Evolutionary conservation across 768 basidiomycete species (phyloP).

Genomic region (button mushroom (Agaricus bisporus)): DNA sequence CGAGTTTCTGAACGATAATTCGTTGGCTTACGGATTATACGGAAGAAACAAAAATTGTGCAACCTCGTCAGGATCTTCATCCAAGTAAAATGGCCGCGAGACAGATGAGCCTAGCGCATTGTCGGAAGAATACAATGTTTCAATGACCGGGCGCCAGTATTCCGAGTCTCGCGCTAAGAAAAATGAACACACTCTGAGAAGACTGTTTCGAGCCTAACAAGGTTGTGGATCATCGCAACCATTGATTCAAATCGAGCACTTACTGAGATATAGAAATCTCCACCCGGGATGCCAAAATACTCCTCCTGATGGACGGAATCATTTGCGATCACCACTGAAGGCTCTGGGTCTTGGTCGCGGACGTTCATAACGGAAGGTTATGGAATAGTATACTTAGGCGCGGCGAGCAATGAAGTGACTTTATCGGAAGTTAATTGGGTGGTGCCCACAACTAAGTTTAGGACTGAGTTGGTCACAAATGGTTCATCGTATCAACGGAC

Average conservation of each 20-base stretch:
- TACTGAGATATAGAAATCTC: background rate
- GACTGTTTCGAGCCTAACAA: background rate
- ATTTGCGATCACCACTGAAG: background rate
- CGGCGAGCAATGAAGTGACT: too few species aligned
- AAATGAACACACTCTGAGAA: background rate
- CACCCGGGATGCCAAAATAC: background rate
- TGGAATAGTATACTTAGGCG: background rate
- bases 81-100: background rate
- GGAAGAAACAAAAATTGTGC: background rate
- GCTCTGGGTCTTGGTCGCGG: background rate
- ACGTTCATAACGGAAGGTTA: background rate
- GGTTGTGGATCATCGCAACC: background rate
- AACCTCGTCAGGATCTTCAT: conserved; percentile 1
- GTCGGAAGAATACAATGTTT: background rate
- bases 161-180: background rate
- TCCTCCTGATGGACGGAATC: background rate
- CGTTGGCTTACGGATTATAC: background rate
- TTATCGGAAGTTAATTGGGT: too few species aligned
- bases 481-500: too few species aligned
- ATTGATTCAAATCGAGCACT: background rate
- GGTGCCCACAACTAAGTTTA: too few species aligned
- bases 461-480: too few species aligned
- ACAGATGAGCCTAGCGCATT: background rate
- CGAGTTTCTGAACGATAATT: background rate
- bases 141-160: background rate